Evolutionary conservation across 805 yeast species (phyloP).

Genomic region (Wickerhamiella shivajii): DNA sequence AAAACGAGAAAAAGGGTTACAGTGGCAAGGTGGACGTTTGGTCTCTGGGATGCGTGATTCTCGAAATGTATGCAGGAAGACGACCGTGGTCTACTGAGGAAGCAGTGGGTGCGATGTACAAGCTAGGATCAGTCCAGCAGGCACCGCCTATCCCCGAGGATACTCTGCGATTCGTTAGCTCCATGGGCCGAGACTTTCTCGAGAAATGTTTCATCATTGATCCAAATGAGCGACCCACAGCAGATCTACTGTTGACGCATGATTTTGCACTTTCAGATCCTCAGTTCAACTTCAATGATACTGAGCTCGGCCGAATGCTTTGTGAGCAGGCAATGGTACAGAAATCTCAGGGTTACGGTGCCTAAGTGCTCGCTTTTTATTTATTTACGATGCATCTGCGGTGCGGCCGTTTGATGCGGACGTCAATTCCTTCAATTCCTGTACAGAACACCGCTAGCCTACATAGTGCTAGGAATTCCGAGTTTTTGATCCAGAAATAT

Average conservation of each 20-base stretch:
- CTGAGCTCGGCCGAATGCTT: constrained; percentile 14
- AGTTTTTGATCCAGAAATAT: too few species aligned
- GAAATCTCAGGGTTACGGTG: too few species aligned
- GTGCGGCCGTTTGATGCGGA: too few species aligned
- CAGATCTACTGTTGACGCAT: constrained; percentile 25
- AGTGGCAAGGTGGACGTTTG: constrained; percentile 97
- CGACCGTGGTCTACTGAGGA: constrained; percentile 96
- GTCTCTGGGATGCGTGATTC: constrained; percentile 94
- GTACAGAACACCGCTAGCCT: too few species aligned
- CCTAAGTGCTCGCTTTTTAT: too few species aligned
- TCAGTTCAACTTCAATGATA: constrained; percentile 12
- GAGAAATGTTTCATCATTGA: constrained; percentile 62
- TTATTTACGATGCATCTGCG: too few species aligned
- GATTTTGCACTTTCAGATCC: constrained; percentile 12
- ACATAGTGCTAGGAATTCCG: too few species aligned
- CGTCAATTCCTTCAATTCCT: too few species aligned
- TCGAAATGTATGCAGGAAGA: constrained; percentile 95
- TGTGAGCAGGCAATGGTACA: constrained; percentile 2
- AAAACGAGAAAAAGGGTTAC: constrained; percentile 70
- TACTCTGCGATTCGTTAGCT: constrained; percentile 46
- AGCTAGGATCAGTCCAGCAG: constrained; percentile 64
- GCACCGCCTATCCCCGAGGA: constrained; percentile 98
- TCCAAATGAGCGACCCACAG: constrained; percentile 83
- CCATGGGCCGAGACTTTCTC: constrained; percentile 54
- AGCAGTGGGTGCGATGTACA: constrained; percentile 86